A percentile compares a stretch with the other conserved stretches of the same genome.
Evolutionary conservation across 164 flowering plant species (phyloP).

Genomic region (grape (Vitis vinifera)): DNA sequence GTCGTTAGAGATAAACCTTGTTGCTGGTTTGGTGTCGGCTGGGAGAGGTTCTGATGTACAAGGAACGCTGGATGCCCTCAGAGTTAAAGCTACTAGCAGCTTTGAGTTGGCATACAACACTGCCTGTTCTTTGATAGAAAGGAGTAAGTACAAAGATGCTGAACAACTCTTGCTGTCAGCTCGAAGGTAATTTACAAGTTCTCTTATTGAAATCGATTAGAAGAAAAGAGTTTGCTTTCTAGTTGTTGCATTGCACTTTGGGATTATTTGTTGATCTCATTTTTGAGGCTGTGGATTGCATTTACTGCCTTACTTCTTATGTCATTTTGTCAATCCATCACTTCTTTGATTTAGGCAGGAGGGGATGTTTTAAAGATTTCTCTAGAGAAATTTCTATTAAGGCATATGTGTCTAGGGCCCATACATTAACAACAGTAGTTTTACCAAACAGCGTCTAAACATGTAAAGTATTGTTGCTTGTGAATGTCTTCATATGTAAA

Average conservation of each 20-base stretch:
- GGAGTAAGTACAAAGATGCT: constrained; percentile 63
- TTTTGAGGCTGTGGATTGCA: too few relatives aligned
- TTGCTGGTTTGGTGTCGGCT: constrained; percentile 76
- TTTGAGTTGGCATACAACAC: constrained; percentile 93
- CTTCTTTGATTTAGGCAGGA: too few relatives aligned
- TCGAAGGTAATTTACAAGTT: constrained; percentile 49
- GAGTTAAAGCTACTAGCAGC: constrained; percentile 78
- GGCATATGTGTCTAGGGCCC: too few relatives aligned
- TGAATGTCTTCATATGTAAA: not conserved
- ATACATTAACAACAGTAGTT: not conserved
- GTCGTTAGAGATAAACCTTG: constrained; percentile 64
- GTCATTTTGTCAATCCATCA: too few relatives aligned
- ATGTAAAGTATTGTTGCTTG: not conserved
- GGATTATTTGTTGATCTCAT: too few relatives aligned
- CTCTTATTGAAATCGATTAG: not conserved
- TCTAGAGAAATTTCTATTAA: too few relatives aligned
- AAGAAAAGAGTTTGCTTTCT: not conserved
- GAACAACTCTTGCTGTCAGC: constrained; percentile 80
- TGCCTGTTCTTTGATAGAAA: constrained; percentile 86
- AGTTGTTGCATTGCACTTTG: not conserved
- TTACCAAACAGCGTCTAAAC: not conserved
- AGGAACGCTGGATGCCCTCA: constrained; percentile 54
- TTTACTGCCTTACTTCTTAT: too few relatives aligned
- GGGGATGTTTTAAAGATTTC: too few relatives aligned
- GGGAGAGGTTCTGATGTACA: constrained; percentile 88